phyloP scores from a whole-genome alignment of 768 basidiomycete species.

The Tulasnella sp. region DNA sequence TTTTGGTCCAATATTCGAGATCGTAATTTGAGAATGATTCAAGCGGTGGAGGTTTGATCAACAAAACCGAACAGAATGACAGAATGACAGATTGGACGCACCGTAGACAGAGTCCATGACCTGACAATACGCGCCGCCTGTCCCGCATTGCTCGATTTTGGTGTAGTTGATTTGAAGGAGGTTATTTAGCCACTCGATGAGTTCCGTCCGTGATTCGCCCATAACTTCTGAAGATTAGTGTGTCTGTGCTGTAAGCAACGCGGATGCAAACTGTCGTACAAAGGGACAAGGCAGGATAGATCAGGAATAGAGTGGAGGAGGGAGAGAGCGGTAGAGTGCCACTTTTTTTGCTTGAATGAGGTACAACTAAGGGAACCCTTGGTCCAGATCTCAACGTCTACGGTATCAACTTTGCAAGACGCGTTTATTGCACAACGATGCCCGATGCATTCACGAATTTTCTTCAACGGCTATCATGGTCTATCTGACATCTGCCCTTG shows the following conservation, averaged over 20 bases:
- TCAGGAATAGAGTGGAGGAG: background rate
- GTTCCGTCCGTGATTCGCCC: constrained; percentile 74
- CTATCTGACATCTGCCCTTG: no score
- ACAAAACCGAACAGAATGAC: background rate
- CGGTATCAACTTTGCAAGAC: background rate
- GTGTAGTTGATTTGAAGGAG: constrained; percentile 84
- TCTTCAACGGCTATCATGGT: no score
- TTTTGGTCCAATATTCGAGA: background rate
- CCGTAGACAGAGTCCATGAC: constrained; percentile 91
- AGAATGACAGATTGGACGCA: constrained; percentile 29
- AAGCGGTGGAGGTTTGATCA: background rate
- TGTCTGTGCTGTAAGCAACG: background rate
- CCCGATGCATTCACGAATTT: background rate
- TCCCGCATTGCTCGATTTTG: constrained; percentile 85
- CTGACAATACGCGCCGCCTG: constrained; percentile 90
- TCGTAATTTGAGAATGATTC: constrained; percentile 1
- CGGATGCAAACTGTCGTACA: background rate
- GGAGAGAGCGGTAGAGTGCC: no score
- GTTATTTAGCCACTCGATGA: constrained; percentile 89
- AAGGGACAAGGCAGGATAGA: background rate
- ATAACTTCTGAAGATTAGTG: constrained; percentile 25
- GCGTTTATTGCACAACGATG: background rate
- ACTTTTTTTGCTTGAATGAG: background rate
- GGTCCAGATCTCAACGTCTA: constrained; percentile 6
- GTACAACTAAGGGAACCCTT: constrained; percentile 7